phyloP scores from a whole-genome alignment of 768 basidiomycete genomes.

The Boletellus ananas region DNA sequence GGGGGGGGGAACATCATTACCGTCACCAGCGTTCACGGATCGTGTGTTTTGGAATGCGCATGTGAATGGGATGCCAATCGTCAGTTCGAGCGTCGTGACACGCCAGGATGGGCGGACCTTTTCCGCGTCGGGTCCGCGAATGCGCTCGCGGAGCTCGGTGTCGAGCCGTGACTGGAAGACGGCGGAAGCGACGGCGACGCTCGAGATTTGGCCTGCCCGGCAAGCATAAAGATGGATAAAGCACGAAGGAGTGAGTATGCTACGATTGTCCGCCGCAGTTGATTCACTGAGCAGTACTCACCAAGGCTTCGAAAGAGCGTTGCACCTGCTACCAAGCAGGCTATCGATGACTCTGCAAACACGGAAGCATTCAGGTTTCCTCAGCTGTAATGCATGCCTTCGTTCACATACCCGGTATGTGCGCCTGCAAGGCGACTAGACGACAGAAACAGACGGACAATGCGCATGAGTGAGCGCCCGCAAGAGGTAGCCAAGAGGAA shows the following conservation, averaged over 20 bases:
- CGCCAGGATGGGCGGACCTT: not conserved
- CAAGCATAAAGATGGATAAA: too few species aligned
- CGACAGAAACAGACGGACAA: not conserved
- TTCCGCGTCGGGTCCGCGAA: constrained; percentile 6
- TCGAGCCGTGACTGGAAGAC: constrained; percentile 16
- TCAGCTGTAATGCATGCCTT: not conserved
- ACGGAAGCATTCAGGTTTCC: not conserved
- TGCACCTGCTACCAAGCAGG: constrained; percentile 1
- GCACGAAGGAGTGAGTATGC: too few species aligned
- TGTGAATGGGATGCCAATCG: not conserved
- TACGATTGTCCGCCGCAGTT: too few species aligned
- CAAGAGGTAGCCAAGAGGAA: not conserved
- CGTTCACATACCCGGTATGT: constrained; percentile 2
- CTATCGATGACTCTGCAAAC: constrained; percentile 3
- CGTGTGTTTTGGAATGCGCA: too few species aligned
- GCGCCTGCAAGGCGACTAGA: constrained; percentile 13
- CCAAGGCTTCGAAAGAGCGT: constrained; percentile 14
- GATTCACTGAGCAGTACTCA: not conserved
- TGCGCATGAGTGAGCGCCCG: not conserved
- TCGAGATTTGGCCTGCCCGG: constrained; percentile 7
- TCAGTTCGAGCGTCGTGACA: not conserved
- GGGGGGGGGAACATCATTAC: too few species aligned
- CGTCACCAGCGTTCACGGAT: too few species aligned
- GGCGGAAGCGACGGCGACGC: constrained; percentile 15
- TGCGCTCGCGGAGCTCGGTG: constrained; percentile 7